A percentile compares a stretch with the other conserved stretches of the same genome.
Evolutionary conservation across 352 stramenopile genomes (phyloP).

Genomic region (Achlya hypogyna): DNA sequence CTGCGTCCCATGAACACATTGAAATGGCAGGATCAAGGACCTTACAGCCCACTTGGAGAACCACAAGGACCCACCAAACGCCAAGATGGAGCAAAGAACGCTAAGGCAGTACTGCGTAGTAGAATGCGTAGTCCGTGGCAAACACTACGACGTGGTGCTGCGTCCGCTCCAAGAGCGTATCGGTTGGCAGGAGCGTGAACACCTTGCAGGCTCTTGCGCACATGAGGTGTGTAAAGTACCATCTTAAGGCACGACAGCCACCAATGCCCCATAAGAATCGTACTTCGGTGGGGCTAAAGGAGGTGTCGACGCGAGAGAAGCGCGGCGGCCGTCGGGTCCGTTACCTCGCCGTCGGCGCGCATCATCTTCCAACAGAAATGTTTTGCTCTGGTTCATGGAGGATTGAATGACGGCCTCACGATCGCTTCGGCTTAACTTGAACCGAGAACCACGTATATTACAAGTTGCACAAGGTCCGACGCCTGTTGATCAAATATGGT

Average conservation of each 20-base stretch:
- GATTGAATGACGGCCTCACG: too few species aligned
- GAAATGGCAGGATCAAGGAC: neutral
- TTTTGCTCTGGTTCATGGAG: too few species aligned
- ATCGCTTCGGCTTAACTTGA: too few species aligned
- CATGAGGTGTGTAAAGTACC: neutral
- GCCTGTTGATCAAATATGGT: neutral
- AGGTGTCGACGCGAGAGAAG: neutral
- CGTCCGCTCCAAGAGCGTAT: neutral
- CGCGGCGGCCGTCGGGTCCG: too few species aligned
- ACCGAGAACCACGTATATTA: too few species aligned
- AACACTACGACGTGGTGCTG: neutral
- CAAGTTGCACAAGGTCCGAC: too few species aligned
- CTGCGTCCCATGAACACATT: neutral
- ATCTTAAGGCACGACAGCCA: neutral
- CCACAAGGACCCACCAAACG: neutral
- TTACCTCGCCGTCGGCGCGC: neutral
- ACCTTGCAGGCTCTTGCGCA: neutral
- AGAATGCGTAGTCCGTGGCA: neutral
- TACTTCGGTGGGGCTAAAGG: neutral
- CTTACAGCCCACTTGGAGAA: neutral
- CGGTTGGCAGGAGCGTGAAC: neutral
- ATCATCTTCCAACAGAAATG: too few species aligned
- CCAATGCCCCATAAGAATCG: neutral
- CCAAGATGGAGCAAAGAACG: neutral
- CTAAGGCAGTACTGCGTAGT: too few species aligned